Base-by-base conservation (phyloP, 2,329 filamentous ascomycete species). In the Chrysoporthe cubensis region DNA sequence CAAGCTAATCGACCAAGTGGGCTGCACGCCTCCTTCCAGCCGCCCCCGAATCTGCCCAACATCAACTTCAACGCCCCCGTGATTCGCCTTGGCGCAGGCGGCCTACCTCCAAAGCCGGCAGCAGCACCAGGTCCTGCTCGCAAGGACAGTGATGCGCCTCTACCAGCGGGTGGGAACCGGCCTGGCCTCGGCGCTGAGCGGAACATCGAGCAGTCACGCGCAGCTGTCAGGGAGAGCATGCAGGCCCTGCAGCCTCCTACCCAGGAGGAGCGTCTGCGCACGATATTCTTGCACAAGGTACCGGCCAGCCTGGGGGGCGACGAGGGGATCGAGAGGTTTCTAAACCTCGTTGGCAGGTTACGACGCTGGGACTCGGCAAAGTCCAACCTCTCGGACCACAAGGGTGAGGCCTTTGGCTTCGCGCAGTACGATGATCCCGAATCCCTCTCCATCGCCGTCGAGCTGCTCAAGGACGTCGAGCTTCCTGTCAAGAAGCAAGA, bases 61-160 rank as follows among this genome's bases (percentile, higher is more conserved):
- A 97, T 99, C 84, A 97, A 99, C 83, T 97, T 98, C 83, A 97
- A 92, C 75, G 96, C 96, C 46, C 94, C 95, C 66, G 94, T 98
- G 69, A 98, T 99, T 76, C 92, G 96, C 66, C 87, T 99, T 58
- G 96, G 95, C 54, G 95, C 94, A 14, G 71, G 70, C 37, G 71
- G 73, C 1, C 87, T 90, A 4, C 87, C 88, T 2, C 80, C 86
- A n/a, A 93, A 93, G 75, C 83, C 89, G 37, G 77, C 79, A 13
- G 75, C 78, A 0, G 76, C 82, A 7, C 73, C 77, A 13, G 71
- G 73, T 37, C 74, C 78, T 32, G 81, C 84, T 21, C 80, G 84
- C 63, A 82, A 80, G 71, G 85, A 87, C 32, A 78, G 78, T 54
- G 82, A 84, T 56, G 75, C 77, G 3, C 76, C 79, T 0, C 68